A percentile compares a stretch with the other conserved stretches of the same genome.
These are phyloP conservation scores for Silene noctiflora DNA, from an alignment of 179 eudicot species.

Conservation along the genomic window DNA sequence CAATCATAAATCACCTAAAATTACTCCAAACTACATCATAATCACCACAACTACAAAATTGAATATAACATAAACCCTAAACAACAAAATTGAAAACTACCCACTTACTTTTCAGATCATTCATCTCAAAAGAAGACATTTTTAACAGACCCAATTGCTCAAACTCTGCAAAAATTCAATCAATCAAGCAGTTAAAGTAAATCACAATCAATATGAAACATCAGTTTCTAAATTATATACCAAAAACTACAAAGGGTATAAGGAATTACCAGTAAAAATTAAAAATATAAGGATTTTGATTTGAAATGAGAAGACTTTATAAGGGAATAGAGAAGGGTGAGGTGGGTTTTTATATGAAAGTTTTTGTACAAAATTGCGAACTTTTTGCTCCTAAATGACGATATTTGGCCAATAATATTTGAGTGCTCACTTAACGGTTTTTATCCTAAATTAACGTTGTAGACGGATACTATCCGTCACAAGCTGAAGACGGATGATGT, in stretches of 20 bases:
- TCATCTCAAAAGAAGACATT: conserved; percentile 17
- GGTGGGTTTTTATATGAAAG: not conserved
- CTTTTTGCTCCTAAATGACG: not conserved
- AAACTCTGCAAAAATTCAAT: conserved; percentile 41
- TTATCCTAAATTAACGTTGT: no score
- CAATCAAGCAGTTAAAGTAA: not conserved
- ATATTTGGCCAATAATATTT: not conserved
- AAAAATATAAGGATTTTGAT: not conserved
- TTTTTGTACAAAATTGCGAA: not conserved
- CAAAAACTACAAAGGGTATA: not conserved
- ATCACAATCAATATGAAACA: not conserved
- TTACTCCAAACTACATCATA: not conserved
- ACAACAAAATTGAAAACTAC: not conserved
- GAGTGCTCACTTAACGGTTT: not conserved
- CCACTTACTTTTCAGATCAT: conserved; percentile 14
- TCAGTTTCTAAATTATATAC: no score
- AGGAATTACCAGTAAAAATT: not conserved
- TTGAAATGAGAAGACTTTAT: conserved; percentile 5
- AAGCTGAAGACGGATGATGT: no score
- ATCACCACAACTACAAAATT: not conserved
- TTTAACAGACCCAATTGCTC: conserved; percentile 1
- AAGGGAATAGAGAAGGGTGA: not conserved
- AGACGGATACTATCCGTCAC: no score
- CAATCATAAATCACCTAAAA: not conserved
- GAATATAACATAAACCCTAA: not conserved